Base-by-base conservation (phyloP, 805 yeast genomes). In the Saccharomyces paradoxus region DNA sequence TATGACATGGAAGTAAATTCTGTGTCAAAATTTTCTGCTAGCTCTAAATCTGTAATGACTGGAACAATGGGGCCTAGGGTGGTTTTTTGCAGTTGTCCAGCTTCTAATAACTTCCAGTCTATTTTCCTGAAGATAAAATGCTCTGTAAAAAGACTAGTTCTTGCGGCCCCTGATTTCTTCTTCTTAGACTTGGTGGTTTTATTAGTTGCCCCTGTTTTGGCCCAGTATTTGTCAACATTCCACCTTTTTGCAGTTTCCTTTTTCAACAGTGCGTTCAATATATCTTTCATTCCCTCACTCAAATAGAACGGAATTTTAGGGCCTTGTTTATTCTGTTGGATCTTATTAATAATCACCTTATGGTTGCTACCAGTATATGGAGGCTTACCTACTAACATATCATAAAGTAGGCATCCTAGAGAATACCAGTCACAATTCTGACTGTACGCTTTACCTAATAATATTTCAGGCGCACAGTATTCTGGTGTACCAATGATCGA, bases 341-440 rank as follows among this genome's bases (percentile, higher is more conserved):
- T 84, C 67, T 88, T 89, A 58, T 86, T 88, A 72, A 86, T 77
- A 30, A 89, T 87, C 48, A 78, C 80, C 65, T 86, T 84, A 63
- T 86, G 85, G 62, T 86, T 87, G 53, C 80, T 84, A 2, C 96
- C 97, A 0, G 94, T 86, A 69, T 87, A 89, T 1, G 96, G 96
- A 0, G 97, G 96, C 50, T 83, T 77, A 0, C 96, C 96, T 0
- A 91, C 84, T 51, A 89, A 74, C 79, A 89, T 78, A 67, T 90
- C 96, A 63, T 73, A 87, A 50, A 84, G 73, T 6, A 89, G 84
- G 49, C 96, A 86, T 0, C 96, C 97, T 32, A 90, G 71, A 0
- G 96, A 88, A 89, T 96, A 89, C 87, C 96, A 89, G 68, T 89
- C 97, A 50, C 90, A 94, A 31, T 82, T 77, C 53, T 81, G 84